Evolutionary conservation across 2,329 filamentous ascomycete genomes (phyloP), one percentile per base, ranked within the genome.

Genomic region (Exserohilum rostratum): DNA sequence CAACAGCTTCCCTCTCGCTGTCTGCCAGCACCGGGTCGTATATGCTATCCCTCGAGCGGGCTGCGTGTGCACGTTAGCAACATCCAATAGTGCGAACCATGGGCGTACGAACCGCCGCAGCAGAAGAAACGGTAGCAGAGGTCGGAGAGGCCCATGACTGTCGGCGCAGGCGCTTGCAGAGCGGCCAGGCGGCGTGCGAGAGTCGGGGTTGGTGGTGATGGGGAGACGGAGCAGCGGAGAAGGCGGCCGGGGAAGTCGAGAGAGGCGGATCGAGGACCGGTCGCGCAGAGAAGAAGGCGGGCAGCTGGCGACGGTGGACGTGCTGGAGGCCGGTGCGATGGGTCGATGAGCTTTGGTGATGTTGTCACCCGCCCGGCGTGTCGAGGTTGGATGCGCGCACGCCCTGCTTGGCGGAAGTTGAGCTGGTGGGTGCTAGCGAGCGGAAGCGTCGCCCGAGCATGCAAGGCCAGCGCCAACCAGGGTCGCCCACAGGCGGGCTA

Each of bases 1-100:
- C 93, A 50, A 99, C 95, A 50, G 95, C 95, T 80, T 98, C 95
- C 70, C 95, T 87, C 80, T 99, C 95, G 79, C 90, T 96, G 74
- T 99, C 95, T 69, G 93, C 93, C 59, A 99, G 85, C 52, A 95
- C 90, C 9, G 76, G 77, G 56, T 80, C 77, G 55, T 79, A 79
- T 56, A 80, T 76, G 67, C 77, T 79, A 67, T 79, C 78, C 61
- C 76, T 78, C 40, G 73, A 78, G 63, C 78, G 78, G 62, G 71
- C 79, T 80, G 62, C 10, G 20, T 22, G 22, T 11, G 0, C 7
- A 33, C 1, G 49, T 76, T 60, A 75, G 70, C 39, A 57, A 42
- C 31, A 30, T 17, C 45, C 54, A 31, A 52, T n/a, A 6, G 22
- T 9, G 18, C 20, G 51, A 18, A 44, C 20, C 40, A 38, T 20